A percentile compares a stretch with the other conserved stretches of the same genome.
Conservation (phyloP, 768 basidiomycete species). For the Asterophora parasitica region DNA sequence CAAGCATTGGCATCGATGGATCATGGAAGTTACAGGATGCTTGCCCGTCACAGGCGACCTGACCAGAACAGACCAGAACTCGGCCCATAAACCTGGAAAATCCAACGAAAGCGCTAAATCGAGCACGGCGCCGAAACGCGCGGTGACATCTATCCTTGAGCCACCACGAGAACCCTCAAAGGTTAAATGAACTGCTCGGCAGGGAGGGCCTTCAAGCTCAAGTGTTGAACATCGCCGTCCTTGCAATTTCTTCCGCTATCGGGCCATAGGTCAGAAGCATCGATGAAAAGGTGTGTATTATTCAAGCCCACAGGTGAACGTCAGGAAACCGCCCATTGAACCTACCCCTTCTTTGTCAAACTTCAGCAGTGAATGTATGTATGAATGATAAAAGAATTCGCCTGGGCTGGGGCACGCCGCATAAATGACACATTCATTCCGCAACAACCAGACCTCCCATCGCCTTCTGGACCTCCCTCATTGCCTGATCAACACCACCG, state of each 20-base stretch:
- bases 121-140: not conserved
- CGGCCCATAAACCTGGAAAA: no score
- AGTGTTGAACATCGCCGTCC: no score
- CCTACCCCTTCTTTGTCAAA: slow-evolving; percentile 6
- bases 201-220: no score
- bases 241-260: not conserved
- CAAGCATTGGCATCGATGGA: not conserved
- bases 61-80: no score
- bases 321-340: slow-evolving; percentile 11
- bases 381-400: not conserved
- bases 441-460: slow-evolving; percentile 73
- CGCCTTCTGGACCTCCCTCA: slow-evolving; percentile 68
- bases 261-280: not conserved
- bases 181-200: no score
- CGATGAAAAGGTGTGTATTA: slow-evolving; percentile 8
- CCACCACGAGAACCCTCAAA: no score
- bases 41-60: no score
- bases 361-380: slow-evolving; percentile 1
- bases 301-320: slow-evolving; percentile 11
- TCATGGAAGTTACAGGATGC: not conserved
- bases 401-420: not conserved
- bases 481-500: slow-evolving; percentile 47
- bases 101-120: not conserved
- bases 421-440: slow-evolving; percentile 43
- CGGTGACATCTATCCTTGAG: not conserved